These are phyloP conservation scores for Nothophytophthora sp. DNA, from an alignment of 352 stramenopile species.

Conservation along the genomic window DNA sequence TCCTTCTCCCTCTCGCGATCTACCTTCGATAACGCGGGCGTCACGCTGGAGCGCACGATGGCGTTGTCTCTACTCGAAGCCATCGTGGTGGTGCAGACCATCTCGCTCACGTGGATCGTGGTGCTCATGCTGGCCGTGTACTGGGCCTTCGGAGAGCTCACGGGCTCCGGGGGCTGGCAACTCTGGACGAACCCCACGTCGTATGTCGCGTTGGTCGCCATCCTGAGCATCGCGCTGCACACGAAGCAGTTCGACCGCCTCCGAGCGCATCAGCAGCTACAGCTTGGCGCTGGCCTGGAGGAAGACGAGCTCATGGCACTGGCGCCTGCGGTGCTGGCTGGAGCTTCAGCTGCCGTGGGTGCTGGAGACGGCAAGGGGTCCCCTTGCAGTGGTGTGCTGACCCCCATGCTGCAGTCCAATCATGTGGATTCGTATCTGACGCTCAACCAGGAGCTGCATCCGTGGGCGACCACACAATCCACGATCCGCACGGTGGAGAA, in stretches of 20 bases:
- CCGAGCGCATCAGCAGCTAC: constrained; percentile 60
- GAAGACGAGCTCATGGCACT: constrained; percentile 38
- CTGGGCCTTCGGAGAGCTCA: constrained; percentile 50
- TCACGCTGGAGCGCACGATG: constrained; percentile 50
- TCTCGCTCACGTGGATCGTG: constrained; percentile 51
- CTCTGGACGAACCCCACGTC: constrained; percentile 32
- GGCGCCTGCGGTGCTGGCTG: constrained; percentile 13
- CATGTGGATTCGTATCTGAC: constrained; percentile 39
- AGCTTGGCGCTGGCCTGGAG: constrained; percentile 61
- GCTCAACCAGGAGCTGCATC: constrained; percentile 41
- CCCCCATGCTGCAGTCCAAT: constrained; percentile 41
- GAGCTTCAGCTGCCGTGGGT: background rate
- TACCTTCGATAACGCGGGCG: constrained; percentile 30
- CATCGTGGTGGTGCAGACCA: constrained; percentile 60
- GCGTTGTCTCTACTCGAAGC: constrained; percentile 64
- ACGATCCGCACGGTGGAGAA: constrained; percentile 42
- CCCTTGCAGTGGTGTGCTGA: constrained; percentile 17
- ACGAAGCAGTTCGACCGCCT: constrained; percentile 67
- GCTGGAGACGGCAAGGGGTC: constrained; percentile 4
- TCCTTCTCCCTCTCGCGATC: constrained; percentile 63
- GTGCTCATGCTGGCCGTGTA: constrained; percentile 46
- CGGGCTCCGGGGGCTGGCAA: constrained; percentile 27
- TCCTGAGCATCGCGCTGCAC: constrained; percentile 55
- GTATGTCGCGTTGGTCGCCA: constrained; percentile 27
- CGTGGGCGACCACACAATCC: constrained; percentile 23